Conservation (phyloP, 768 basidiomycete genomes). For the Tulasnella sp. region DNA sequence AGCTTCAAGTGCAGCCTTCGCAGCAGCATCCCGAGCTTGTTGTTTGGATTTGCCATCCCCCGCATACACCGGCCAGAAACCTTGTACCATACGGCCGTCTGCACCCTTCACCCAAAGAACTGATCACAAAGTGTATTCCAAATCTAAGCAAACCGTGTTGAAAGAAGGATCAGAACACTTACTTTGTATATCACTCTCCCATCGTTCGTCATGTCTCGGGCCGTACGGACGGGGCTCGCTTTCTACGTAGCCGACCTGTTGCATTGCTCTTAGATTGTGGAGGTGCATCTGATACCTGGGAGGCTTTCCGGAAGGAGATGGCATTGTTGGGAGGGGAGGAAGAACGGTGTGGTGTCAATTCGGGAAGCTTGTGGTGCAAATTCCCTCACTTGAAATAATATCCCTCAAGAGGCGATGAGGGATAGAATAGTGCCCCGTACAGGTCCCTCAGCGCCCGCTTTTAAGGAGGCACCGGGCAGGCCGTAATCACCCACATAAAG, state of each 20-base stretch:
- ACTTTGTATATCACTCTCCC: not conserved
- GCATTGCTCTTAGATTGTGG: not conserved
- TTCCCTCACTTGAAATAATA: not conserved
- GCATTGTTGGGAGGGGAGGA: not conserved
- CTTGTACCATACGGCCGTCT: not conserved
- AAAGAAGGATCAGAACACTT: not conserved
- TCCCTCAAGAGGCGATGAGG: slow-evolving; percentile 1
- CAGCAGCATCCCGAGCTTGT: not conserved
- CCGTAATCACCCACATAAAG: not conserved
- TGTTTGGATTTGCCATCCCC: not conserved
- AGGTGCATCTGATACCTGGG: not conserved
- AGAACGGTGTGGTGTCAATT: not conserved
- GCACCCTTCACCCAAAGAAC: not conserved
- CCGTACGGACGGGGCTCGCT: not conserved
- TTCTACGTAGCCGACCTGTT: not conserved
- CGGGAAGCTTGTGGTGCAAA: not conserved
- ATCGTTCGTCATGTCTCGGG: not conserved
- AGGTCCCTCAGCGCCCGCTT: not conserved
- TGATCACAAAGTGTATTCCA: not conserved
- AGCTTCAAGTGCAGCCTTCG: not conserved
- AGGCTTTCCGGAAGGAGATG: not conserved
- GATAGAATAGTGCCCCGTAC: not conserved
- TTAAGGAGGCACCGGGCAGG: not conserved
- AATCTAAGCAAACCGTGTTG: not conserved
- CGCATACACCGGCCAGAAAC: not conserved